Base-by-base conservation (phyloP, 164 flowering plant genomes). In the Umbellularia californica region DNA sequence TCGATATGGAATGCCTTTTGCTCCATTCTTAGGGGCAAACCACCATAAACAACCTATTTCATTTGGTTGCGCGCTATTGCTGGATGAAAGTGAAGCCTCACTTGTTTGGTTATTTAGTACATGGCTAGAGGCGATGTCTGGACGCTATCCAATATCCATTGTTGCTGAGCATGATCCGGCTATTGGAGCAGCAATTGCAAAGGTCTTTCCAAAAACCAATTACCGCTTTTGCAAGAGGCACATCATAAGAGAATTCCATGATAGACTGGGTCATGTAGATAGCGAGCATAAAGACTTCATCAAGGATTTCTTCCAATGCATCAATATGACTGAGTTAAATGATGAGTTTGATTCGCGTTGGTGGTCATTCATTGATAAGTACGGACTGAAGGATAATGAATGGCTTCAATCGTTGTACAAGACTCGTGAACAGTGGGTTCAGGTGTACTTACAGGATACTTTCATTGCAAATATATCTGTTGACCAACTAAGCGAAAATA, bases 311-410 rank as follows among this genome's bases (percentile, higher is more conserved):
- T 84, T 83, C 69, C 86, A 86, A 22, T 89, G 90, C 79, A 86
- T 89, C 70, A 87, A 86, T 73, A 55, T 84, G 79, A 85, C 86
- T 30, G 90, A 86, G 79, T 83, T 89, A 55, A 84, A 84, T 51
- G 92, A 89, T 71, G 92, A 89, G 77, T 89, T 89, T 84, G 92
- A 89, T 75, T 72, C 77, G 17, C 78, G 87, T 28, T 87, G 92
- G 90, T 74, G 75, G 79, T 82, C 81, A 33, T 73, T 87, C 47
- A 68, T 89, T 76, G 87, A 83, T 52, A 89, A 85, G 77, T 89
- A 87, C 76, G 83, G 86, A 62, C 82, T 89, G 1, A 72, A 78
- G 71, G 78, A 81, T 70, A 88, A 89, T 83, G 87, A 86, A 63
- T 88, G 89, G 90, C 88, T 89, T 77, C 82, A 77, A 70, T 78